Evolutionary conservation across 257 asterid species (phyloP).

Genomic region (Rhazya stricta): DNA sequence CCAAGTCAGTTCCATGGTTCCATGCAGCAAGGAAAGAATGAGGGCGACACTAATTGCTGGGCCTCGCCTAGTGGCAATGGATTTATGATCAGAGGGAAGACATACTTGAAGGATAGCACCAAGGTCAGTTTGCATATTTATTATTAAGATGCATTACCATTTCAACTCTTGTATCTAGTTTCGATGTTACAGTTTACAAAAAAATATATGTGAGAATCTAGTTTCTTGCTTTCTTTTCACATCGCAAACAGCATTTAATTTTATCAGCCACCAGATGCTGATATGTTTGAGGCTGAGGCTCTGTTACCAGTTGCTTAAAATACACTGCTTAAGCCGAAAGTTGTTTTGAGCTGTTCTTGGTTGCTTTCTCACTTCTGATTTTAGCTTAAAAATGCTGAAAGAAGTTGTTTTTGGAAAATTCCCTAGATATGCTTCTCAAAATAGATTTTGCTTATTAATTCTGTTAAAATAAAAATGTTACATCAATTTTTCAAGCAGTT

Average conservation of each 20-base stretch:
- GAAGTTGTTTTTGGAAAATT: no score
- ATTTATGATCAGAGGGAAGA: slow-evolving; percentile 91
- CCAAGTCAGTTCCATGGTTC: slow-evolving; percentile 60
- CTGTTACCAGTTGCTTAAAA: no score
- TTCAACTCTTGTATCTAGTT: neutral
- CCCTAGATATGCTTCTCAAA: no score
- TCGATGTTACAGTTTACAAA: neutral
- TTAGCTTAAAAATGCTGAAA: no score
- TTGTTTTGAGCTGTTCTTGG: no score
- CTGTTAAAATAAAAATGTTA: no score
- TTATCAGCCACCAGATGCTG: slow-evolving; percentile 1
- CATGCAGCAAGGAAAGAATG: slow-evolving; percentile 75
- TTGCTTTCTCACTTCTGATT: no score
- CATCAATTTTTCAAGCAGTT: no score
- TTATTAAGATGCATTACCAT: neutral
- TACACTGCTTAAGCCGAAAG: no score
- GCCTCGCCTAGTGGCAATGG: slow-evolving; percentile 83
- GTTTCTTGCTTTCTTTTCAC: neutral
- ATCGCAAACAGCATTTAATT: neutral
- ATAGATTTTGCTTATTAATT: no score
- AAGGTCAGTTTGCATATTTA: slow-evolving; percentile 47
- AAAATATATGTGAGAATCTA: neutral
- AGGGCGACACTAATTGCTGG: slow-evolving; percentile 79
- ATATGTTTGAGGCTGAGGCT: neutral
- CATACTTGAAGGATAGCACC: slow-evolving; percentile 75